phyloP scores from a whole-genome alignment of 2,329 filamentous ascomycete genomes.

The Emergomyces pasteurianus region DNA sequence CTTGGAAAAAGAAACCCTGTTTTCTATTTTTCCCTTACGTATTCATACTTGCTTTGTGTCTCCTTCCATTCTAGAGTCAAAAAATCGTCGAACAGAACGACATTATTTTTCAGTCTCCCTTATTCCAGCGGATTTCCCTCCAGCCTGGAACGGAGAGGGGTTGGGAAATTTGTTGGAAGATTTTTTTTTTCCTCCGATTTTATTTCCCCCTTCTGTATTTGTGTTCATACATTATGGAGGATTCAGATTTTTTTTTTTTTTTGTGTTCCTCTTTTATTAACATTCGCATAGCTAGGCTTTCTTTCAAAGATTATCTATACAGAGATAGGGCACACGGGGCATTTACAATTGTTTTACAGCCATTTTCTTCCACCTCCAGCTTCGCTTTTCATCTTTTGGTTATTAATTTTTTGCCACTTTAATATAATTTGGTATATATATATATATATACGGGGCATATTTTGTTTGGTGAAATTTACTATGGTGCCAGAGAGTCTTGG shows the following conservation, averaged over 20 bases:
- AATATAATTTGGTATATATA: no score
- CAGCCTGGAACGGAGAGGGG: not conserved
- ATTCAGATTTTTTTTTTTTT: not conserved
- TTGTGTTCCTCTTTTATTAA: not conserved
- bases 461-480: no score
- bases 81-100: not conserved
- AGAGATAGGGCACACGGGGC: not conserved
- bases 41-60: no score
- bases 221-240: not conserved
- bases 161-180: not conserved
- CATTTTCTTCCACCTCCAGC: not conserved
- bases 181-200: not conserved
- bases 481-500: not conserved
- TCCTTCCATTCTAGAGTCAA: not conserved
- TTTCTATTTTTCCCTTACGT: no score
- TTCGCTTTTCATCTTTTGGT: not conserved
- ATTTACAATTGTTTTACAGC: not conserved
- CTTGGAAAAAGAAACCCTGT: not conserved
- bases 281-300: not conserved
- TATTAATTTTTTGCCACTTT: not conserved
- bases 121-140: not conserved
- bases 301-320: not conserved
- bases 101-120: not conserved
- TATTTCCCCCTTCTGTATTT: not conserved
- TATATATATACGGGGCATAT: no score